Percentiles rank a stretch among this genome's conserved stretches.
Evolutionary conservation across 306 rosid genomes (phyloP).

Genomic region (Ormosia semicastrata): DNA sequence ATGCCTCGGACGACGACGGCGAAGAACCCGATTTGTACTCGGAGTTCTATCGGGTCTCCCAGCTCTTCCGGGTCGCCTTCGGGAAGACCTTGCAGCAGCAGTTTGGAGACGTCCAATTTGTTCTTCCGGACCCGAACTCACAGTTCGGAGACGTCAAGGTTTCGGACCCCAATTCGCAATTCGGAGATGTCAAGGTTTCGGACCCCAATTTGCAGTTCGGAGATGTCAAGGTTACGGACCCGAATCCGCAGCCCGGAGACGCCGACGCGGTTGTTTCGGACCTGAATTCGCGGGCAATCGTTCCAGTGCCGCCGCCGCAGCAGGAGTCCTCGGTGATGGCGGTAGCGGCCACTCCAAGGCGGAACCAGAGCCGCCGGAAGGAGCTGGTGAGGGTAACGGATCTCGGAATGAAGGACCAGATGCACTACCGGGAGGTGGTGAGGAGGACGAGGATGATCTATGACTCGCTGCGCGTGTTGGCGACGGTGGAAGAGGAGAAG

Average conservation of each 20-base stretch:
- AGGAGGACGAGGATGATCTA: conserved; percentile 68
- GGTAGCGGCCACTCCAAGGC: conserved; percentile 25
- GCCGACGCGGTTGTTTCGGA: conserved; percentile 16
- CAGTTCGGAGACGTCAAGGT: not conserved
- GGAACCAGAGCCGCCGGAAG: conserved; percentile 11
- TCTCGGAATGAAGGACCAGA: conserved; percentile 49
- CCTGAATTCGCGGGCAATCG: conserved; percentile 55
- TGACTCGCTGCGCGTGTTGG: conserved; percentile 61
- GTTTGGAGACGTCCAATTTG: not conserved
- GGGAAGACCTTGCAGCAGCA: conserved; percentile 21
- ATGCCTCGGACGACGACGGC: conserved; percentile 9
- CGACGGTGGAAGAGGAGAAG: conserved; percentile 46
- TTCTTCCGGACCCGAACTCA: not conserved
- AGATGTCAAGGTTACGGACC: not conserved
- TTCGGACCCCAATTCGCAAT: not conserved
- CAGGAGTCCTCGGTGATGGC: conserved; percentile 19
- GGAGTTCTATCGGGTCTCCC: conserved; percentile 66
- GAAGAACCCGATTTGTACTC: conserved; percentile 45
- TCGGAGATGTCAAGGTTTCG: not conserved
- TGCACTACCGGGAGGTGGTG: conserved; percentile 49
- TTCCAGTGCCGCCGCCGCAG: conserved; percentile 39
- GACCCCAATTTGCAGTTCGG: not conserved
- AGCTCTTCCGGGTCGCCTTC: conserved; percentile 69
- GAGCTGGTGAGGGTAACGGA: conserved; percentile 81
- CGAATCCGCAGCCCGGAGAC: not conserved